phyloP scores from a whole-genome alignment of 2,329 filamentous ascomycete species.

The Phyllosticta capitalensis region DNA sequence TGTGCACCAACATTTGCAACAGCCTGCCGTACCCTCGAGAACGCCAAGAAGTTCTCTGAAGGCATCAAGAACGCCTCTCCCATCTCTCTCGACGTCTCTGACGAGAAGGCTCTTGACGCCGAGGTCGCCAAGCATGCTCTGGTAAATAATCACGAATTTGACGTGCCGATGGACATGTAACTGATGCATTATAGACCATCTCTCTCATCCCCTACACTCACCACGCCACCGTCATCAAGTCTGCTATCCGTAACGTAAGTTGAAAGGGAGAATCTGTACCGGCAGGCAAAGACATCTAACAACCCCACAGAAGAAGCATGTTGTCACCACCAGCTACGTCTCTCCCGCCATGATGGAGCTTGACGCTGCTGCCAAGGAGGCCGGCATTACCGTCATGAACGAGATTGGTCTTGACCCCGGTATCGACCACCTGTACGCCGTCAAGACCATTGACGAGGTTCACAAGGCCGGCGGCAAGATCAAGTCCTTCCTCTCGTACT shows the following conservation, averaged over 20 bases:
- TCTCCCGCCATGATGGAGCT: slow-evolving; percentile 88
- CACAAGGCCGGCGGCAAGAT: slow-evolving; percentile 83
- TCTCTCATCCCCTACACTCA: slow-evolving; percentile 81
- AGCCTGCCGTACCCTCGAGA: slow-evolving; percentile 76
- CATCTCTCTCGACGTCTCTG: slow-evolving; percentile 75
- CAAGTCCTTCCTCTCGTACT: slow-evolving; percentile 71
- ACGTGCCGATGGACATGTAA: slow-evolving; percentile 26
- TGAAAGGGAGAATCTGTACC: background rate
- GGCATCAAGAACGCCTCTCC: slow-evolving; percentile 62
- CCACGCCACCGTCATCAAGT: slow-evolving; percentile 85
- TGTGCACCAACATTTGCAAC: slow-evolving; percentile 4
- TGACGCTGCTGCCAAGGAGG: slow-evolving; percentile 71
- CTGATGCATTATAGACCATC: slow-evolving; percentile 24
- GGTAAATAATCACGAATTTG: slow-evolving; percentile 27
- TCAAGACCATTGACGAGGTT: slow-evolving; percentile 83
- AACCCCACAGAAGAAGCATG: slow-evolving; percentile 66
- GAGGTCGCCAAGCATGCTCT: slow-evolving; percentile 73
- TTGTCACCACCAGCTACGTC: slow-evolving; percentile 91
- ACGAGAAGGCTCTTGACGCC: slow-evolving; percentile 67
- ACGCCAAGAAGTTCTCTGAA: slow-evolving; percentile 63
- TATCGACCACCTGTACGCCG: slow-evolving; percentile 68
- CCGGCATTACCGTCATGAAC: slow-evolving; percentile 95
- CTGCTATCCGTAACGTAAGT: slow-evolving; percentile 61
- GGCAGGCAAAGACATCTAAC: background rate
- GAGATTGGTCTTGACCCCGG: slow-evolving; percentile 75